Conservation (phyloP, 768 basidiomycete species). For the Trametes sanguinea region DNA sequence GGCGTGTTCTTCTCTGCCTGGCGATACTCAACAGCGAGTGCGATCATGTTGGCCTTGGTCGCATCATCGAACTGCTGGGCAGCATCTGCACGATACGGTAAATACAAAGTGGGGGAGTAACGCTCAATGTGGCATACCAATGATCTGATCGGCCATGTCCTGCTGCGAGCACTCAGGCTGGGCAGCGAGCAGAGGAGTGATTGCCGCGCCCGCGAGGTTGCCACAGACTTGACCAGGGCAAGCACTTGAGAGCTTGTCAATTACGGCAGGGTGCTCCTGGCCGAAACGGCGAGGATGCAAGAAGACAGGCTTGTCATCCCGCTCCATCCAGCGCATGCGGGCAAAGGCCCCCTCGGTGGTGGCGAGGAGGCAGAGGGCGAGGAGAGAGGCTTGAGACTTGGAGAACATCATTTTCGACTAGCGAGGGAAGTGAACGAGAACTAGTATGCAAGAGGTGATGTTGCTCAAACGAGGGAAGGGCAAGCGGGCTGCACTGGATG, state of each 20-base stretch:
- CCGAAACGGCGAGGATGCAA: conserved; percentile 57
- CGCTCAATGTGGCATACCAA: conserved; percentile 39
- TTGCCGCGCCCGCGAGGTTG: conserved; percentile 48
- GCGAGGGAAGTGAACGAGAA: conserved; percentile 20
- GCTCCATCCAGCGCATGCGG: conserved; percentile 51
- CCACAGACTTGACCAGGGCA: conserved; percentile 54
- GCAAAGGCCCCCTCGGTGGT: conserved; percentile 23
- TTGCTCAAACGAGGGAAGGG: conserved; percentile 21
- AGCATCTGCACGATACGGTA: conserved; percentile 40
- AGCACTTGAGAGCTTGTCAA: conserved; percentile 46
- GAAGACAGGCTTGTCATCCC: conserved; percentile 45
- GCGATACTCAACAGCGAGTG: conserved; percentile 53
- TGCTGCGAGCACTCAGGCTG: conserved; percentile 58
- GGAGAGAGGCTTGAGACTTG: conserved; percentile 22
- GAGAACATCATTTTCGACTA: conserved; percentile 28
- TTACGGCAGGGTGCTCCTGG: conserved; percentile 50
- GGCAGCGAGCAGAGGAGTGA: conserved; percentile 53
- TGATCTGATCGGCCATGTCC: conserved; percentile 58
- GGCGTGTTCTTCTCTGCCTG: conserved; percentile 63
- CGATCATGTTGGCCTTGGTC: conserved; percentile 53
- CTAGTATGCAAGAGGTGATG: conserved; percentile 8
- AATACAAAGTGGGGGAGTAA: neutral
- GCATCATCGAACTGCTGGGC: conserved; percentile 52
- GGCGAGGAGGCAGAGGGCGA: conserved; percentile 27
- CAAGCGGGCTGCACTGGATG: conserved; percentile 31